phyloP scores from a whole-genome alignment of 2,329 filamentous ascomycete genomes.

The Curvularia hawaiiensis region DNA sequence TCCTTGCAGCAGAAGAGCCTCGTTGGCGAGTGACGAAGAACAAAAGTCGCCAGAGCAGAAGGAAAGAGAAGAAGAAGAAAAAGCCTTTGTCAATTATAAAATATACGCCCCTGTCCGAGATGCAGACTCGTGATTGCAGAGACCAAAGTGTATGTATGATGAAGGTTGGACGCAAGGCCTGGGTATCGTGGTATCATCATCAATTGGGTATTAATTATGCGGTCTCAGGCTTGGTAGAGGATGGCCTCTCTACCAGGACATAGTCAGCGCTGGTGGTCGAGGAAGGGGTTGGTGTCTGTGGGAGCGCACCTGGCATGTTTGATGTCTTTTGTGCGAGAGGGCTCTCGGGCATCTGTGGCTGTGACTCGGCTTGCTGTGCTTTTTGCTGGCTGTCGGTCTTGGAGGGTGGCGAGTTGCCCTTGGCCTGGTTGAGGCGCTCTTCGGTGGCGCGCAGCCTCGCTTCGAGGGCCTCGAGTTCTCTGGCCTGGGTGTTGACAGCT shows the following conservation, averaged over 20 bases:
- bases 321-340: slow-evolving; percentile 26
- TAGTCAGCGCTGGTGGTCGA: slow-evolving; percentile 45
- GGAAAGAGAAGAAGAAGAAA: not conserved
- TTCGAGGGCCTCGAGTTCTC: slow-evolving; percentile 86
- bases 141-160: slow-evolving; percentile 9
- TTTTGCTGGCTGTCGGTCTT: slow-evolving; percentile 40
- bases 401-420: slow-evolving; percentile 38
- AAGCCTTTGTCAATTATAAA: slow-evolving; percentile 11
- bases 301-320: slow-evolving; percentile 41
- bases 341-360: slow-evolving; percentile 40
- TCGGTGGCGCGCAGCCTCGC: slow-evolving; percentile 84
- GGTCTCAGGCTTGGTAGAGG: slow-evolving; percentile 26
- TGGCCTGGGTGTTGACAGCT: slow-evolving; percentile 72
- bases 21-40: slow-evolving; percentile 1
- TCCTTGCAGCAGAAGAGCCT: slow-evolving; percentile 4
- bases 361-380: slow-evolving; percentile 27
- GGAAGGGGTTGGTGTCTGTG: slow-evolving; percentile 35
- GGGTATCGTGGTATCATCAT: slow-evolving; percentile 20
- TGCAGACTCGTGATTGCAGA: slow-evolving; percentile 10
- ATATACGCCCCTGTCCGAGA: slow-evolving; percentile 10
- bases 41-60: slow-evolving; percentile 5
- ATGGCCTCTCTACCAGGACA: slow-evolving; percentile 44
- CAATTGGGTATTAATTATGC: slow-evolving; percentile 14
- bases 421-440: slow-evolving; percentile 63
- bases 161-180: slow-evolving; percentile 13